Conservation (phyloP, 2,329 filamentous ascomycete genomes). For the Apiospora hydei region DNA sequence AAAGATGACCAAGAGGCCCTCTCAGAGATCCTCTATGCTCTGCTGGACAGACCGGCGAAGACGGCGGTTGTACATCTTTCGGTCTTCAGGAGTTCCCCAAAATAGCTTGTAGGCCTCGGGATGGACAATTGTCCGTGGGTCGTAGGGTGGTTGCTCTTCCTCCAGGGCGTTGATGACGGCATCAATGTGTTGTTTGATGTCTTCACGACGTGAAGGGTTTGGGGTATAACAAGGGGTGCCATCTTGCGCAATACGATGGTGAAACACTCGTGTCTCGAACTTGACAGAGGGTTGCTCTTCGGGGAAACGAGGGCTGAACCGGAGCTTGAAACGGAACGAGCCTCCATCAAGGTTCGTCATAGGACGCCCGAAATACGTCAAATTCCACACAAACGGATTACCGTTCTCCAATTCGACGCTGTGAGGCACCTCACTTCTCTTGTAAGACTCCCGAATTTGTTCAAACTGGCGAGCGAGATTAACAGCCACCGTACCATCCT, state of each 20-base stretch:
- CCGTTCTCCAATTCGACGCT: conserved; percentile 78
- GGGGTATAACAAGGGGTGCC: conserved; percentile 86
- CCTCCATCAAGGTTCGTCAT: conserved; percentile 95
- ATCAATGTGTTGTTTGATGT: conserved; percentile 83
- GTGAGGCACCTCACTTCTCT: conserved; percentile 73
- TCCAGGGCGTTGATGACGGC: conserved; percentile 84
- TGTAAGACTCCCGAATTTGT: conserved; percentile 79
- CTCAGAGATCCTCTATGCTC: conserved; percentile 64
- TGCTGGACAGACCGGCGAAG: conserved; percentile 79
- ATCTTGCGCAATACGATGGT: conserved; percentile 82
- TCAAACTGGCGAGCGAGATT: conserved; percentile 86
- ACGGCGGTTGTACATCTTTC: conserved; percentile 83
- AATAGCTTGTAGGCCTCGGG: conserved; percentile 85
- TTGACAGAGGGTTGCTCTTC: conserved; percentile 85
- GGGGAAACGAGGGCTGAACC: conserved; percentile 85
- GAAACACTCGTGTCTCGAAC: conserved; percentile 84
- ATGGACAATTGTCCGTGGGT: conserved; percentile 87
- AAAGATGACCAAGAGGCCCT: neutral
- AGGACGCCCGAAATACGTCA: conserved; percentile 89
- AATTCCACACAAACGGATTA: conserved; percentile 88
- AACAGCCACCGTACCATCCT: conserved; percentile 78
- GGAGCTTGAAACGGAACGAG: conserved; percentile 81
- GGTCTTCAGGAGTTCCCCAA: conserved; percentile 82
- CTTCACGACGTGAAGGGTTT: conserved; percentile 67
- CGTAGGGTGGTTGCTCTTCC: conserved; percentile 86